Conservation (phyloP, 1,284 basidiomycete species). For the Ganoderma meredithae region DNA sequence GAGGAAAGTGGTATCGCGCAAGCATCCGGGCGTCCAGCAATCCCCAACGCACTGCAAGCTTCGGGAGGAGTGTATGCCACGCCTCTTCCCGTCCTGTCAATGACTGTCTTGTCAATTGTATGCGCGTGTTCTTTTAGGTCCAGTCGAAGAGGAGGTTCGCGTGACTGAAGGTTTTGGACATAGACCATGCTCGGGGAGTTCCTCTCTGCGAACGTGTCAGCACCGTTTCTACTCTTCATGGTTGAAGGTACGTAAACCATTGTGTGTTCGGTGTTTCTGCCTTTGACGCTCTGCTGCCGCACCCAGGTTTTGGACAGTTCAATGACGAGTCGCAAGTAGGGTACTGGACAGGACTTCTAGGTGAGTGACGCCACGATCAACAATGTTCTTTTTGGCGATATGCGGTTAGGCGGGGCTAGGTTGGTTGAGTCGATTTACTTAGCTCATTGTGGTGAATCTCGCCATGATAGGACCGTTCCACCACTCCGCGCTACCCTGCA, state of each 20-base stretch:
- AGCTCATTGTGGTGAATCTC: not conserved
- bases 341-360: constrained; percentile 86
- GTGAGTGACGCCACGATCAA: constrained; percentile 45
- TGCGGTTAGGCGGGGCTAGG: not conserved
- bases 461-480: not conserved
- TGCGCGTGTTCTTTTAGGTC: constrained; percentile 42
- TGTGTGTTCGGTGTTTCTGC: constrained; percentile 13
- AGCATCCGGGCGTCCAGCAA: constrained; percentile 62
- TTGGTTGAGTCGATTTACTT: not conserved
- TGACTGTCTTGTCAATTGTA: constrained; percentile 92
- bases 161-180: constrained; percentile 16
- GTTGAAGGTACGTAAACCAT: constrained; percentile 70
- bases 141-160: not conserved
- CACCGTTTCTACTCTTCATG: constrained; percentile 92
- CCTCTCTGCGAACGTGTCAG: constrained; percentile 89
- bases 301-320: constrained; percentile 68
- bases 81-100: constrained; percentile 86
- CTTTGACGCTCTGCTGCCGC: not conserved
- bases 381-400: not conserved
- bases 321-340: constrained; percentile 79
- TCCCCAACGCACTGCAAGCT: constrained; percentile 76
- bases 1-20: constrained; percentile 36
- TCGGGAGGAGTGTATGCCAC: constrained; percentile 73
- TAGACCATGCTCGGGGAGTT: constrained; percentile 95
- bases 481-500: not conserved